Evolutionary conservation across 2,329 filamentous ascomycete genomes (phyloP), one percentile per base, ranked within the genome.

Genomic region (Hypoxylon sp.): DNA sequence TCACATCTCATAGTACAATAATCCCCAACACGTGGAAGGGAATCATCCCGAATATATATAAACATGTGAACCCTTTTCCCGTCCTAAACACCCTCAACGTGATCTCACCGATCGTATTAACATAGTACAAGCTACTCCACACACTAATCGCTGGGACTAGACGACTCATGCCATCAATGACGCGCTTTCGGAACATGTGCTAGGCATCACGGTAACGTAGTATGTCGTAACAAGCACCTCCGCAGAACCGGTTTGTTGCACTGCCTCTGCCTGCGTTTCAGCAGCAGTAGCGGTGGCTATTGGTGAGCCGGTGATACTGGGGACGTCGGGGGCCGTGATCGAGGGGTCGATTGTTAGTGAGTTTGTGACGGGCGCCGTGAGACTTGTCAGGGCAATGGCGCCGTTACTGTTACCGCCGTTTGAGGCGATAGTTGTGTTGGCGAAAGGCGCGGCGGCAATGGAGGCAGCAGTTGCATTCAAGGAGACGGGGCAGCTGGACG

Each of bases 291-390:
- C 50, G 8, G 4, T n/a, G 16, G 63, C 19, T 14, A n/a, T n/a
- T n/a, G n/a, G n/a, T n/a, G 53, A 52, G 11, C 57, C 67, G 0
- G 61, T 64, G 41, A 69, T 54, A 9, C 39, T 56, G 12, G 64
- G 23, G 7, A 30, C 57, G 5, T 53, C 47, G 23, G 65, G 63
- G 29, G 48, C 32, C 5, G 41, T 46, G 14, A 65, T 70, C 6
- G 65, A 41, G 2, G 68, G 55, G 29, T 67, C 50, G 21, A 70
- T 34, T 0, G 47, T 56, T 8, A 67, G 39, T 14, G 34, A 66
- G 27, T 68, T 68, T 14, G 68, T 68, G 27, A 73, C 58, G 5
- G 72, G 72, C 27, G 65, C 52, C 23, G 60, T 61, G 1, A 73
- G 63, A 8, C 67, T 69, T 25, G 65, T 65, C 19, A 73, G 58